Evolutionary conservation across 495 filamentous ascomycete species (phyloP).

Genomic region (Trypethelium eluteriae): DNA sequence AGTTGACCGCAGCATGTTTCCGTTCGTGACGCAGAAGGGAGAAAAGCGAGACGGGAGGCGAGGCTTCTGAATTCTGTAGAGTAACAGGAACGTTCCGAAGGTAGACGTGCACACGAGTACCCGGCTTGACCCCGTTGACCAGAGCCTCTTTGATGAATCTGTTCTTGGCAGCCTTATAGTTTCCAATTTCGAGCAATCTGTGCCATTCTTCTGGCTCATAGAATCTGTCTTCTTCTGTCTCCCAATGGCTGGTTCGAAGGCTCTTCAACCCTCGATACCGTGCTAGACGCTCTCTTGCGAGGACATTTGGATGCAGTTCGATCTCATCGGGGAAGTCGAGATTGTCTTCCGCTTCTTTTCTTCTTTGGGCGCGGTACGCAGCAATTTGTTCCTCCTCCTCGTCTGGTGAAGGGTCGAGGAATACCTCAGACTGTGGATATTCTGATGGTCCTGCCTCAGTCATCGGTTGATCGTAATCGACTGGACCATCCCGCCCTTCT

Average conservation of each 20-base stretch:
- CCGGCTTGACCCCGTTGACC: constrained; percentile 73
- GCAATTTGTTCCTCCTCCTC: constrained; percentile 74
- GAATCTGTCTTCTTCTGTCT: constrained; percentile 73
- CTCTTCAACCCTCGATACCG: constrained; percentile 87
- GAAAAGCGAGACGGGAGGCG: constrained; percentile 57
- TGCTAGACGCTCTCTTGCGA: constrained; percentile 74
- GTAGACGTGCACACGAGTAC: constrained; percentile 71
- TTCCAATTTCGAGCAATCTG: constrained; percentile 68
- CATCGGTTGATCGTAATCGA: constrained; percentile 42
- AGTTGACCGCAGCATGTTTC: constrained; percentile 79
- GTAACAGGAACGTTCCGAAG: constrained; percentile 62
- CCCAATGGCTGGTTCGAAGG: constrained; percentile 76
- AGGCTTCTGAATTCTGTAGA: constrained; percentile 47
- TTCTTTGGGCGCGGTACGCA: constrained; percentile 67
- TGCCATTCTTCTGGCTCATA: constrained; percentile 86
- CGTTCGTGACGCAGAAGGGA: constrained; percentile 89
- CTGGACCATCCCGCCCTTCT: constrained; percentile 57
- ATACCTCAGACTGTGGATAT: constrained; percentile 84
- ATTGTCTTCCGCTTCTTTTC: constrained; percentile 75
- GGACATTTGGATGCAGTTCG: constrained; percentile 79
- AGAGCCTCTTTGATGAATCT: constrained; percentile 69
- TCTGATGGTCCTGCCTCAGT: constrained; percentile 73
- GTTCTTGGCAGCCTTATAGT: constrained; percentile 76
- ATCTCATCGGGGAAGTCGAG: constrained; percentile 96
- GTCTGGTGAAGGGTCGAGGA: constrained; percentile 76